A percentile compares a stretch with the other conserved stretches of the same genome.
Evolutionary conservation across 306 rosid genomes (phyloP).

Genomic region (Dicorynia guianensis): DNA sequence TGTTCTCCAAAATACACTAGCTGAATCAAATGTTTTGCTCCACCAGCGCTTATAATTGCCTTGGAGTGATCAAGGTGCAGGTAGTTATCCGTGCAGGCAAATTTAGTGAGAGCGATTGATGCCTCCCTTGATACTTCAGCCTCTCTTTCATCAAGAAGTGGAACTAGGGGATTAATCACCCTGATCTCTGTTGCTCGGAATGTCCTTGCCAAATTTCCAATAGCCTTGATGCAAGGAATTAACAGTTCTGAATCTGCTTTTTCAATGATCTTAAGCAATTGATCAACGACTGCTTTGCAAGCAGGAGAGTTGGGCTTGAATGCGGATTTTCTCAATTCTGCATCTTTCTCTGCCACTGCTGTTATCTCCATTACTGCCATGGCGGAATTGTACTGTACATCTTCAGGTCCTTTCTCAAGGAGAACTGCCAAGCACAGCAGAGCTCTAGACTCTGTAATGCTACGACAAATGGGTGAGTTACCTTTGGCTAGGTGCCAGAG

Average conservation of each 20-base stretch:
- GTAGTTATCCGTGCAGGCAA: slow-evolving; percentile 63
- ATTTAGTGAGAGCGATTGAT: slow-evolving; percentile 68
- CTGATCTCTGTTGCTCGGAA: slow-evolving; percentile 80
- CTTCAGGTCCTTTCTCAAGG: slow-evolving; percentile 70
- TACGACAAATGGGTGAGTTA: slow-evolving; percentile 69
- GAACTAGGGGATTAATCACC: slow-evolving; percentile 72
- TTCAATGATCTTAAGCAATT: slow-evolving; percentile 65
- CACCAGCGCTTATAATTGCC: slow-evolving; percentile 75
- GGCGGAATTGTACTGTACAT: slow-evolving; percentile 72
- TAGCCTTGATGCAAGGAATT: slow-evolving; percentile 73
- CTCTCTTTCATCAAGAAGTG: slow-evolving; percentile 77
- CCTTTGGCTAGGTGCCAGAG: slow-evolving; percentile 70
- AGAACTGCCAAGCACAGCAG: slow-evolving; percentile 79
- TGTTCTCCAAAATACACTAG: slow-evolving; percentile 81
- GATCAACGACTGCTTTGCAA: slow-evolving; percentile 84
- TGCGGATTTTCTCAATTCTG: slow-evolving; percentile 77
- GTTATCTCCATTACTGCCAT: slow-evolving; percentile 88
- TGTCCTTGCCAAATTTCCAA: slow-evolving; percentile 80
- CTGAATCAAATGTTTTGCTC: slow-evolving; percentile 71
- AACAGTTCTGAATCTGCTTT: slow-evolving; percentile 68
- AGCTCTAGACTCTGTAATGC: slow-evolving; percentile 84
- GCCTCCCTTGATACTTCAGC: slow-evolving; percentile 70
- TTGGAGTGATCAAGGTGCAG: slow-evolving; percentile 74
- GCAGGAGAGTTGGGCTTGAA: slow-evolving; percentile 91
- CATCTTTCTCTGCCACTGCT: slow-evolving; percentile 72